Conservation (phyloP, 805 yeast species). For the Hanseniaspora pseudoguilliermondii region DNA sequence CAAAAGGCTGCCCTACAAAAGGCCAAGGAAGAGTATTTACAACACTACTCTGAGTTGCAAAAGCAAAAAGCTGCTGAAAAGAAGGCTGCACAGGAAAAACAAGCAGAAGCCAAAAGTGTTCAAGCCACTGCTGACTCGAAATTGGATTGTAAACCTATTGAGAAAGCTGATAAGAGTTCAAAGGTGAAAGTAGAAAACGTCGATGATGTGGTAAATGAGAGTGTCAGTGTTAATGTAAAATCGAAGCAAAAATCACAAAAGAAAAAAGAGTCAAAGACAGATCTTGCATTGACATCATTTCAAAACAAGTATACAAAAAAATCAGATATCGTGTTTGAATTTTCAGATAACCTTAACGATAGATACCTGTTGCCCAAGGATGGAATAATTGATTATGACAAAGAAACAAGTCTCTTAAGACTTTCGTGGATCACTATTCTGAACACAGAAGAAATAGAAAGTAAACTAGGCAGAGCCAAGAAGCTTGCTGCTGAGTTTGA, state of each 20-base stretch:
- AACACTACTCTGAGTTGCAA: background rate
- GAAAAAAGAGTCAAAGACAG: slow-evolving; percentile 25
- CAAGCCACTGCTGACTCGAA: background rate
- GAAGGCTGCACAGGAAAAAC: background rate
- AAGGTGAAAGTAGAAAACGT: background rate
- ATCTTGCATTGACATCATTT: slow-evolving; percentile 57
- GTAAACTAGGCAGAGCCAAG: background rate
- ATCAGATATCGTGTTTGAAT: slow-evolving; percentile 75
- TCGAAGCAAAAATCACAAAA: slow-evolving; percentile 11
- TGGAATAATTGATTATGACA: slow-evolving; percentile 48
- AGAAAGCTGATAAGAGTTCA: background rate
- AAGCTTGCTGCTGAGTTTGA: background rate
- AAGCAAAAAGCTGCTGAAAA: slow-evolving; percentile 13
- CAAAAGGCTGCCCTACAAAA: slow-evolving; percentile 15
- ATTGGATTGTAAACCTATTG: background rate
- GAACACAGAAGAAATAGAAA: slow-evolving; percentile 16
- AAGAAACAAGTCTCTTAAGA: slow-evolving; percentile 21
- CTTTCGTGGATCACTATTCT: slow-evolving; percentile 28
- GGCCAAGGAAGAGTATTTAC: slow-evolving; percentile 13
- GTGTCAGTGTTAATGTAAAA: background rate
- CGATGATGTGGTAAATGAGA: background rate
- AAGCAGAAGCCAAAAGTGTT: background rate
- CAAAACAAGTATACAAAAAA: slow-evolving; percentile 57
- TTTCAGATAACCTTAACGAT: slow-evolving; percentile 61
- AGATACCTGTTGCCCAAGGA: slow-evolving; percentile 67